These are phyloP conservation scores for Ploettnerulaceae sp. DNA, from an alignment of 2,329 filamentous ascomycete species.

Conservation along the genomic window DNA sequence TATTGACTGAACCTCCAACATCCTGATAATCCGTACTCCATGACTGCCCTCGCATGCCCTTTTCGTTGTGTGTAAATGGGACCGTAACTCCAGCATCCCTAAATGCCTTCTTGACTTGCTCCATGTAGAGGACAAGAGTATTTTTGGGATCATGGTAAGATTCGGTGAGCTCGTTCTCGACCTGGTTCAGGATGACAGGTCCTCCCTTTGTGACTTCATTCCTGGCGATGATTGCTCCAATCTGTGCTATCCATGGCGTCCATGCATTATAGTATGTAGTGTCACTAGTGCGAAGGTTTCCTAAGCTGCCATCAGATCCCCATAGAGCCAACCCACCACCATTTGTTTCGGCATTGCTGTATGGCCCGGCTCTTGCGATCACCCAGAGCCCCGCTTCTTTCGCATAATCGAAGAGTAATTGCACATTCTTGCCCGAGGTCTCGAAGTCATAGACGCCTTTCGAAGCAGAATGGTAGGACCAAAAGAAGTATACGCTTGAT, in stretches of 20 bases:
- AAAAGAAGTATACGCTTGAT: conserved; percentile 44
- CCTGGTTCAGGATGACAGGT: conserved; percentile 46
- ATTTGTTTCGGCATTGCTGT: conserved; percentile 48
- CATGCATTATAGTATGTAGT: conserved; percentile 42
- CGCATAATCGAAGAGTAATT: conserved; percentile 46
- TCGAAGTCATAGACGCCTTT: conserved; percentile 46
- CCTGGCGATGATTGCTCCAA: conserved; percentile 44
- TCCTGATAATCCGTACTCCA: conserved; percentile 52
- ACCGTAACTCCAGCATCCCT: conserved; percentile 44
- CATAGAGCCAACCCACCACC: conserved; percentile 44
- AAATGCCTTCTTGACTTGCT: conserved; percentile 45
- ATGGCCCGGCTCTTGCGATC: conserved; percentile 47
- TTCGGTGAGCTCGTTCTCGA: conserved; percentile 50
- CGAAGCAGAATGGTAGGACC: conserved; percentile 44
- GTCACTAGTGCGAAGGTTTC: conserved; percentile 40
- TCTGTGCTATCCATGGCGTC: conserved; percentile 43
- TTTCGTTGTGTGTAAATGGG: conserved; percentile 47
- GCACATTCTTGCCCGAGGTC: conserved; percentile 45
- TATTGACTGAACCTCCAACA: conserved; percentile 49
- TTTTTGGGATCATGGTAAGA: conserved; percentile 39
- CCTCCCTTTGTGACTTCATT: conserved; percentile 48
- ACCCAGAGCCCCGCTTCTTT: conserved; percentile 49
- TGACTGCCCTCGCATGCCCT: conserved; percentile 43
- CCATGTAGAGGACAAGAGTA: conserved; percentile 47
- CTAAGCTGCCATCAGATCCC: conserved; percentile 43